Evolutionary conservation across 768 basidiomycete species (phyloP), one percentile per base, ranked within the genome.

Genomic region (Lentinula lateritia): DNA sequence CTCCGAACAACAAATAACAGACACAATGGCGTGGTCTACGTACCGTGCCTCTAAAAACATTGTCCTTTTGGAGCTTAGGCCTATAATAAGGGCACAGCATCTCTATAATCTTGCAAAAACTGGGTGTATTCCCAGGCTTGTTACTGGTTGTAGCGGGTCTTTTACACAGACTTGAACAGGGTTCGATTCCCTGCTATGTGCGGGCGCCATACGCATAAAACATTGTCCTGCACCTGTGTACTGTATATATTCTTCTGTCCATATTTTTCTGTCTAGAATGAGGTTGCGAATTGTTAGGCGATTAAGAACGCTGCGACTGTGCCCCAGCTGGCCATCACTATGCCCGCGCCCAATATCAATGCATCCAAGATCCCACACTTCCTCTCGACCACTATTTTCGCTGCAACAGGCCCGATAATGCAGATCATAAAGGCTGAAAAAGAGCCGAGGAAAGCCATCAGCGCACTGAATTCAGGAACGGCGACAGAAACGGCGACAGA

Each of bases 361-460:
- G 72, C 81, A 67, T 95, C 92, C 50, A 83, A 73, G 46, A 74
- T 52, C 12, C 73, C 69, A 64, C 82, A 83, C 46, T 70, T 75
- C 4, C 81, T 75, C 23, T 80, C 76, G 61, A 93, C 74, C 53
- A 78, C 79, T 15, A 88, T 75, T 69, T 90, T 90, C 5, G 89
- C 89, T 28, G 83, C 76, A 42, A 95, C 77, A 5, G 93, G 95
- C 9, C 88, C 84, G 62, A 92, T 85, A 23, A 91, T 81, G 63
- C 89, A 90, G 23, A 93, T 80, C 67, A 87, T 75, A 65, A 87
- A 87, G 0, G 93, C 90, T 39, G 88, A 87, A 71, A 93, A 93
- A n/a, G 92, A 88, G 2, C 95, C 95, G 57, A 98, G 76, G 72
- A 97, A 91, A 1, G 93, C 91, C 90, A 95, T 93, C 72, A 89